These are phyloP conservation scores for Massospora cicadina DNA, from an alignment of 371 early-diverging fungal genomes.

Conservation along the genomic window DNA sequence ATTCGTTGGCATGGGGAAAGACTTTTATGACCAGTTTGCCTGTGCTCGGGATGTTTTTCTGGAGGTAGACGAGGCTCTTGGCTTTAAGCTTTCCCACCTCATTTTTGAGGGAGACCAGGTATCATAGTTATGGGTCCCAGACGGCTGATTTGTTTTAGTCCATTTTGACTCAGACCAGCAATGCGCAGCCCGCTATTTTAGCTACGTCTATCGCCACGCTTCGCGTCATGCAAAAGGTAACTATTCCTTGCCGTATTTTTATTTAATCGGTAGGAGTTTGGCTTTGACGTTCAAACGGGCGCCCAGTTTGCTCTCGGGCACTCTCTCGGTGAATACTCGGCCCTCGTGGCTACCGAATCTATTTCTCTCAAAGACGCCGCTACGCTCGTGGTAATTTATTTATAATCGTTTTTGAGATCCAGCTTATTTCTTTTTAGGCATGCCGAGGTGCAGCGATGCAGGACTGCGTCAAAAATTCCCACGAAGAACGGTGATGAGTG, in stretches of 20 bases:
- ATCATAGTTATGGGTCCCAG: slow-evolving; percentile 13
- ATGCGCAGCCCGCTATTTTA: slow-evolving; percentile 91
- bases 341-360: slow-evolving; percentile 61
- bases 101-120: slow-evolving; percentile 71
- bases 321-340: slow-evolving; percentile 88
- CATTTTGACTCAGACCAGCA: slow-evolving; percentile 59
- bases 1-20: slow-evolving; percentile 83
- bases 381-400: slow-evolving; percentile 32
- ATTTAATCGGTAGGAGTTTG: slow-evolving; percentile 32
- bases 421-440: slow-evolving; percentile 18
- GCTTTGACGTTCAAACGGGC: slow-evolving; percentile 47
- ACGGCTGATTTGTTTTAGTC: background rate
- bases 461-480: slow-evolving; percentile 40
- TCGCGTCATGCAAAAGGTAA: slow-evolving; percentile 46
- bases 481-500: slow-evolving; percentile 68
- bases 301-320: slow-evolving; percentile 76
- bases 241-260: slow-evolving; percentile 8
- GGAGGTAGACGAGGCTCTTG: slow-evolving; percentile 71
- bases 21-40: slow-evolving; percentile 57
- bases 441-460: slow-evolving; percentile 79
- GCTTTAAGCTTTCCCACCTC: slow-evolving; percentile 37
- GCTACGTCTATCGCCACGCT: slow-evolving; percentile 76
- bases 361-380: slow-evolving; percentile 64
- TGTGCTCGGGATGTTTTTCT: slow-evolving; percentile 69
- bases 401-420: background rate